A percentile compares a stretch with the other conserved stretches of the same genome.
phyloP scores from a whole-genome alignment of 164 flowering plant species.

The Tinospora cordifolia region DNA sequence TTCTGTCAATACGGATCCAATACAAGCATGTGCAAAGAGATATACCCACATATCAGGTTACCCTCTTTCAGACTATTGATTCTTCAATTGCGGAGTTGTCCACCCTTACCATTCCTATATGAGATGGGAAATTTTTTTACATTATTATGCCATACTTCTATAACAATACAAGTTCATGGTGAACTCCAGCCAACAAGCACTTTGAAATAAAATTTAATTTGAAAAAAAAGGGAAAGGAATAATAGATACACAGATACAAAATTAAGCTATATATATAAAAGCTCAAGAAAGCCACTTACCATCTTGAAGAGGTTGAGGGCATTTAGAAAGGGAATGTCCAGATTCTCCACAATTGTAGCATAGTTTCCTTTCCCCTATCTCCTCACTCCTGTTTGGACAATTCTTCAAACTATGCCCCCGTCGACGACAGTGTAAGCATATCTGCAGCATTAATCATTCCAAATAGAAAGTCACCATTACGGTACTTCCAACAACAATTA shows the following conservation, averaged over 20 bases:
- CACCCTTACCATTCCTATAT: not conserved
- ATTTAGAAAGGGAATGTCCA: slow-evolving; percentile 67
- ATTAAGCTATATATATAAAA: not conserved
- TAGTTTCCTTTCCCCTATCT: slow-evolving; percentile 37
- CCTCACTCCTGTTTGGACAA: slow-evolving; percentile 65
- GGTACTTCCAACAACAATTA: not conserved
- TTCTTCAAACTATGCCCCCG: slow-evolving; percentile 86
- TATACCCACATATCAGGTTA: not conserved
- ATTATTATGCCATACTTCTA: not conserved
- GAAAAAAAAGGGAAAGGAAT: no score
- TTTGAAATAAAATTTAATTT: not conserved
- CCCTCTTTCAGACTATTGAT: not conserved
- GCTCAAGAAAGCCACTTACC: slow-evolving; percentile 34
- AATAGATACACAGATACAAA: not conserved
- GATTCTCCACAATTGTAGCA: slow-evolving; percentile 87
- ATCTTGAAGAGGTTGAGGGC: slow-evolving; percentile 70
- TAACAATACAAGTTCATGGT: not conserved
- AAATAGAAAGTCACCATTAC: no score
- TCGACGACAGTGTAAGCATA: slow-evolving; percentile 75
- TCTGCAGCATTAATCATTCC: slow-evolving; percentile 35
- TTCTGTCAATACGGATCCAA: not conserved
- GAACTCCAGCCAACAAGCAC: not conserved
- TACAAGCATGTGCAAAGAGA: not conserved
- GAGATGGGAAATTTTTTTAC: not conserved
- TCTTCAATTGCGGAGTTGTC: not conserved